phyloP scores from a whole-genome alignment of 1,139 yeast genomes.

The Kodamaea alishanica region DNA sequence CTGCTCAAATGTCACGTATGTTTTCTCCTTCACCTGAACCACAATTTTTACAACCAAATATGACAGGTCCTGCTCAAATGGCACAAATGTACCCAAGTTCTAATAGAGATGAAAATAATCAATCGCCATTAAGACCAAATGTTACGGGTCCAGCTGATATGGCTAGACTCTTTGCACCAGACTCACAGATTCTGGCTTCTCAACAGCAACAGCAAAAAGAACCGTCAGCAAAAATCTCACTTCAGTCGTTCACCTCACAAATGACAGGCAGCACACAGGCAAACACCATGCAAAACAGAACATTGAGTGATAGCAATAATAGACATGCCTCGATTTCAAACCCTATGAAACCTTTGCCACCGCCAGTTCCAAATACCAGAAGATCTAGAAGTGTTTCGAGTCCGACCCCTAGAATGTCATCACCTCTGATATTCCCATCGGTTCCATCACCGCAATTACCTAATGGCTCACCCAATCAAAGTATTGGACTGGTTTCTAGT shows the following conservation, averaged over 20 bases:
- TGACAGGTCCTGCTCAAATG: conserved; percentile 55
- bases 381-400: conserved; percentile 43
- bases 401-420: conserved; percentile 33
- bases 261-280: conserved; percentile 42
- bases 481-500: neutral
- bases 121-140: conserved; percentile 30
- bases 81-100: conserved; percentile 21
- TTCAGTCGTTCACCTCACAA: conserved; percentile 43
- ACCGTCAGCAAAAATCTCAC: conserved; percentile 19
- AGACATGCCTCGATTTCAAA: no score
- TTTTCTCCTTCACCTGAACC: conserved; percentile 6
- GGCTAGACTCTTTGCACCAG: conserved; percentile 32
- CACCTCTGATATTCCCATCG: conserved; percentile 14
- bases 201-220: conserved; percentile 10
- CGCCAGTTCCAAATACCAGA: conserved; percentile 36
- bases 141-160: conserved; percentile 39
- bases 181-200: conserved; percentile 8
- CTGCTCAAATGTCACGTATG: conserved; percentile 40
- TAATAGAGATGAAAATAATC: neutral
- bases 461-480: no score
- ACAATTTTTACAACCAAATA: conserved; percentile 42
- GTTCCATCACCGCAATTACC: neutral
- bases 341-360: conserved; percentile 26
- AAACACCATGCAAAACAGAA: conserved; percentile 34
- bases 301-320: no score